Conservation (phyloP, 1,284 basidiomycete species). For the Lentinula novae-zelandiae region DNA sequence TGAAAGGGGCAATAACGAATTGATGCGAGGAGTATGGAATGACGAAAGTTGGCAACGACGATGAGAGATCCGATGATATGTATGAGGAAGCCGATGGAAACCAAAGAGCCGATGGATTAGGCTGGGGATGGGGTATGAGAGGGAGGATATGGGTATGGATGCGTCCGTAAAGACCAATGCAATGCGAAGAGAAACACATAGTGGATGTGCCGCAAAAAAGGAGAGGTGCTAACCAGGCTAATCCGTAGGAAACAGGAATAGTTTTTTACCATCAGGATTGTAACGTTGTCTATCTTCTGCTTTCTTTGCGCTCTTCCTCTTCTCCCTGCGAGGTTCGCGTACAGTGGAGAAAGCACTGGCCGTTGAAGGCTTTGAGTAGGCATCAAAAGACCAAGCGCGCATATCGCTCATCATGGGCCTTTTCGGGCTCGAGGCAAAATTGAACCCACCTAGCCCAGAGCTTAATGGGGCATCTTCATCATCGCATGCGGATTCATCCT, state of each 20-base stretch:
- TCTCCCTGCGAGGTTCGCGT: background rate
- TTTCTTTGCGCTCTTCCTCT: background rate
- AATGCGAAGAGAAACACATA: background rate
- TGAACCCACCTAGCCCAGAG: conserved; percentile 3
- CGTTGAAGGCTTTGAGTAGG: conserved; percentile 18
- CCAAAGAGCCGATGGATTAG: background rate
- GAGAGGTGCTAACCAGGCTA: background rate
- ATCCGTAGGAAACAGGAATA: conserved; percentile 15
- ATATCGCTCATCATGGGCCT: conserved; percentile 1
- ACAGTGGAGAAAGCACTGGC: background rate
- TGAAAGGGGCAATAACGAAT: background rate
- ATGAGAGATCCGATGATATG: background rate
- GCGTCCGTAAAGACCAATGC: background rate
- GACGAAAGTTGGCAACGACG: background rate
- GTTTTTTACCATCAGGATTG: conserved; percentile 12
- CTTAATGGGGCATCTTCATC: conserved; percentile 25
- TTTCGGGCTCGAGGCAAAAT: background rate
- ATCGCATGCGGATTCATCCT: conserved; percentile 8
- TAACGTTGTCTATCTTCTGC: conserved; percentile 2
- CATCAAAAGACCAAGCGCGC: conserved; percentile 54
- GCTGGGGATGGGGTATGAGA: background rate
- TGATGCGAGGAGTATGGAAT: conserved; percentile 6
- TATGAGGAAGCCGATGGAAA: background rate
- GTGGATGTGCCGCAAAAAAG: background rate
- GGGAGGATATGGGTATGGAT: background rate